Evolutionary conservation across 1,139 yeast species (phyloP).

Genomic region (Barnettozyma hawaiiensis): DNA sequence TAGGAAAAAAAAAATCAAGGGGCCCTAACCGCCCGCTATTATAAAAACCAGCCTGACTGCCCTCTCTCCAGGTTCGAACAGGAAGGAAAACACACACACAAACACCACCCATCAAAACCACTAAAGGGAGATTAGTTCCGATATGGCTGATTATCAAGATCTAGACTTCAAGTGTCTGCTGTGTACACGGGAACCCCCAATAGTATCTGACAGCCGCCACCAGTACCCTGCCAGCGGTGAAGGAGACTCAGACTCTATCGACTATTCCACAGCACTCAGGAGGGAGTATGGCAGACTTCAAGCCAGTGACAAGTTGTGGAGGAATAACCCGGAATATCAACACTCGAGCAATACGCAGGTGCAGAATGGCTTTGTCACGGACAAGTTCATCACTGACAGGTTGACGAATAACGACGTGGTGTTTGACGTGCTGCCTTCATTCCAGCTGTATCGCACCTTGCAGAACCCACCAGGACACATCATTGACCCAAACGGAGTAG

Average conservation of each 20-base stretch:
- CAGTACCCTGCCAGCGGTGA: constrained; percentile 1
- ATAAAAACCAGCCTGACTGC: too few species aligned
- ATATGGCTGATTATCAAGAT: too few species aligned
- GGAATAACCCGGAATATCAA: constrained; percentile 3
- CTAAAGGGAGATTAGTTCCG: too few species aligned
- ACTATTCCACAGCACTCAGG: constrained; percentile 16
- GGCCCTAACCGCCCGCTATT: too few species aligned
- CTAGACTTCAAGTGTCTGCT: not conserved
- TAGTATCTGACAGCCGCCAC: not conserved
- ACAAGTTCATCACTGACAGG: constrained; percentile 10
- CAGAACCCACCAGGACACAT: constrained; percentile 34
- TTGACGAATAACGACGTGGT: constrained; percentile 15
- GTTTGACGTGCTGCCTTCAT: constrained; percentile 52
- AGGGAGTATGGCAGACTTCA: constrained; percentile 13
- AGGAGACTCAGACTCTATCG: constrained; percentile 13
- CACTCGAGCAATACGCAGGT: constrained; percentile 5
- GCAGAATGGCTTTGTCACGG: constrained; percentile 3
- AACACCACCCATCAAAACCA: too few species aligned
- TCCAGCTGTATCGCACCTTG: constrained; percentile 56
- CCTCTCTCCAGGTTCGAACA: too few species aligned
- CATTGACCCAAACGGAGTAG: constrained; percentile 1
- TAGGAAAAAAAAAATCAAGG: too few species aligned
- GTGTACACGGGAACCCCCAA: not conserved
- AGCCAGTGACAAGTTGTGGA: constrained; percentile 9
- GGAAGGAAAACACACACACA: too few species aligned